Evolutionary conservation across 83 land plant genomes (phyloP).

Genomic region (Larix sibirica): DNA sequence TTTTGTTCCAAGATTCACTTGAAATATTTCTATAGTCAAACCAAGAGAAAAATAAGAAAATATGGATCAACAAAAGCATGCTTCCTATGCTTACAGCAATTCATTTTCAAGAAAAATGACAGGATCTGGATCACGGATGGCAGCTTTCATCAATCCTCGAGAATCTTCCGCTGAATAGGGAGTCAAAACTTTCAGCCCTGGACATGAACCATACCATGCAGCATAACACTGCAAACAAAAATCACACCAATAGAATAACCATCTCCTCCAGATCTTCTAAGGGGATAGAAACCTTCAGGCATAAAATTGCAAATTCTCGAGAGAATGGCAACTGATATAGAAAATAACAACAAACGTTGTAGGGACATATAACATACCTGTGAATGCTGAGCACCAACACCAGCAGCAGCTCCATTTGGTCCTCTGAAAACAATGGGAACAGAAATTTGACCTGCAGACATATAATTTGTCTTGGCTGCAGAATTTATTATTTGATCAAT

Average conservation of each 20-base stretch:
- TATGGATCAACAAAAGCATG: background rate
- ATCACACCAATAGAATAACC: background rate
- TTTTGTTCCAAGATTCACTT: background rate
- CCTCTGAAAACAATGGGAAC: constrained; percentile 98
- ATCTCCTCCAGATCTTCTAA: background rate
- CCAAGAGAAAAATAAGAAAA: background rate
- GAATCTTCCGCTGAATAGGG: constrained; percentile 98
- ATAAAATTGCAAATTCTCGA: background rate
- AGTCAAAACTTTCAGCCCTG: constrained; percentile 86
- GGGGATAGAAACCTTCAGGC: background rate
- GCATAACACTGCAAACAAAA: constrained; percentile 86
- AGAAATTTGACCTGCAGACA: constrained; percentile 94
- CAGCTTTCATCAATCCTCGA: constrained; percentile 95
- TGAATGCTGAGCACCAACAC: constrained; percentile 98
- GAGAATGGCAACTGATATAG: background rate
- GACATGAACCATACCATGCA: constrained; percentile 89
- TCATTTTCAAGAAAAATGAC: constrained; percentile 99
- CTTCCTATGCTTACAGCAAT: constrained; percentile 63
- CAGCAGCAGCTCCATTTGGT: constrained; percentile 99
- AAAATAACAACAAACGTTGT: background rate
- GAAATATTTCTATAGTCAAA: background rate
- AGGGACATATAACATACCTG: constrained; percentile 52
- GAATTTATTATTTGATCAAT: constrained; percentile 98
- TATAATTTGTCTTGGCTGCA: constrained; percentile 95
- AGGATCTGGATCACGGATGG: constrained; percentile 98